These are phyloP conservation scores for Termitomyces sp. DNA, from an alignment of 768 basidiomycete species.

Conservation along the genomic window DNA sequence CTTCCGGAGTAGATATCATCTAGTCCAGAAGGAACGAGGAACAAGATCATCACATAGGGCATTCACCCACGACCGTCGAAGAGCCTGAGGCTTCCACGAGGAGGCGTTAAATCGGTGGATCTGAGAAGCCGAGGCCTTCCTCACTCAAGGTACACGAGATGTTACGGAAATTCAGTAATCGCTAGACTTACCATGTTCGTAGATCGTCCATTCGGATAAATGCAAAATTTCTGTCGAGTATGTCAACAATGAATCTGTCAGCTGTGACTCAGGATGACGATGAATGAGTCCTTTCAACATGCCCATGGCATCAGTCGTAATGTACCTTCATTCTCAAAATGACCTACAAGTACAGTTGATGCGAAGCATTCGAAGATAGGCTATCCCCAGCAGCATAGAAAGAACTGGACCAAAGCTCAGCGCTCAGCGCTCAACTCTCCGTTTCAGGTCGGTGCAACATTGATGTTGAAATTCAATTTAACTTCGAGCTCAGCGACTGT, in stretches of 20 bases:
- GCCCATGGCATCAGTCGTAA: neutral
- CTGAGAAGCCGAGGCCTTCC: neutral
- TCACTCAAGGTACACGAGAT: neutral
- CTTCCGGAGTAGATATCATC: neutral
- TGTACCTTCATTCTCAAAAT: no score
- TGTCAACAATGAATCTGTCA: neutral
- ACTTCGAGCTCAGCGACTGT: neutral
- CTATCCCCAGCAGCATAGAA: neutral
- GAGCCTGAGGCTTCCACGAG: neutral
- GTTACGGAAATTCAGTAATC: neutral
- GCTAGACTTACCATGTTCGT: neutral
- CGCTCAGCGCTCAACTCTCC: no score
- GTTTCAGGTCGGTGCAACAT: no score
- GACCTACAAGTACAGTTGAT: neutral
- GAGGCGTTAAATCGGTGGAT: neutral
- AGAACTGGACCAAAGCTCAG: neutral
- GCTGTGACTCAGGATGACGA: constrained; percentile 1
- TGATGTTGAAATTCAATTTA: no score
- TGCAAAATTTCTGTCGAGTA: neutral
- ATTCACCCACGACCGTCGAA: neutral
- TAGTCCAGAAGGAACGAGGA: neutral
- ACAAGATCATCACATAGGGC: neutral
- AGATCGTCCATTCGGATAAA: neutral
- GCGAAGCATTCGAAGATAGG: neutral
- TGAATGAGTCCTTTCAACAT: neutral